Base-by-base conservation (phyloP, 805 yeast genomes). In the Maudiozyma saulgeensis region DNA sequence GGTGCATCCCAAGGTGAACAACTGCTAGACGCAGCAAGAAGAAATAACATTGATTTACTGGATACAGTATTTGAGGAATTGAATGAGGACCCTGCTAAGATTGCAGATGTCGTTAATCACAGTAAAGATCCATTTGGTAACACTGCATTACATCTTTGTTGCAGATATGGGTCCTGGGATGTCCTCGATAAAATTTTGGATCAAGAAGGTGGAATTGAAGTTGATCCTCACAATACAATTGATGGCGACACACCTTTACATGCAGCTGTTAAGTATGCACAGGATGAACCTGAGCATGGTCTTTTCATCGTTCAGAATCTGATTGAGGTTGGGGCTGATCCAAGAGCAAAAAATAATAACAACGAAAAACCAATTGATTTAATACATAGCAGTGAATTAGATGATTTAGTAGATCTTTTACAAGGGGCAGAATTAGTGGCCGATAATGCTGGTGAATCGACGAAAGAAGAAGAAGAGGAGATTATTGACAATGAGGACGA, bases 221-320 rank as follows among this genome's bases (percentile, higher is more conserved):
- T 90, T 31, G 96, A 93, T 64, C 93, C 96, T 13, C 63, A 68
- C 40, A 85, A 85, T 64, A 74, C 37, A 16, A 50, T 76, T 28
- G 84, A 83, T 47, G 90, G 89, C 38, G 90, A 87, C 55, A 87
- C 97, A 1, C 97, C 99, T 13, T 75, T 93, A 54, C 98, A 91
- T 67, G 69, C 78, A 53, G 95, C 96, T 5, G 96, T 83, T 12
- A 77, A 77, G 52, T 91, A 85, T 64, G 75, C 90, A 13, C 71
- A 73, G 43, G 81, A 80, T 25, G 96, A 91, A 61, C 87, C 93
- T 0, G 96, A 87, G 51, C 89, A 84, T 65, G 96, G 96, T 0
- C 70, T 74, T 23, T 87, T 82, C 56, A 73, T 89, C 34, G 79
- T 82, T 12, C 95, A 87, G 59, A 84, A 83, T 63, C 75, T 93